These are phyloP conservation scores for Nicotiana undulata DNA, from an alignment of 257 asterid genomes.

Conservation along the genomic window DNA sequence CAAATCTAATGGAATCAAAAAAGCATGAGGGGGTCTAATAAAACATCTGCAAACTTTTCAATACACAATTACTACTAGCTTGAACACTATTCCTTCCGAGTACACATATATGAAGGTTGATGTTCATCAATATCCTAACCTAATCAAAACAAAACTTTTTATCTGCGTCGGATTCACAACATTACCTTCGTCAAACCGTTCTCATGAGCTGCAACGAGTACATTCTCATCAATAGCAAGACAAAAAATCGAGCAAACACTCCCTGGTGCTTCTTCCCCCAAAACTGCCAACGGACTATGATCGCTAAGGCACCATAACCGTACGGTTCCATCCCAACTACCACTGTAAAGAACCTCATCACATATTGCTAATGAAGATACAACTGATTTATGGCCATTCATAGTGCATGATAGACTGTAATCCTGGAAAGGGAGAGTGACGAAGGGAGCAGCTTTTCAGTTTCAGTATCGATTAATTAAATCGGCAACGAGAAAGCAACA, in stretches of 20 bases:
- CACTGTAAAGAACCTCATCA: constrained; percentile 73
- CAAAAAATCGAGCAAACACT: constrained; percentile 45
- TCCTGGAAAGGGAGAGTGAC: constrained; percentile 36
- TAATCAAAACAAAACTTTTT: background rate
- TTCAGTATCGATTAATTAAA: constrained; percentile 5
- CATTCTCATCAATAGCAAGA: constrained; percentile 47
- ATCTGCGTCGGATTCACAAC: background rate
- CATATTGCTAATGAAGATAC: constrained; percentile 61
- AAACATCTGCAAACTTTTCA: background rate
- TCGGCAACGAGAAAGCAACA: constrained; percentile 7
- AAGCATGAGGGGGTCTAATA: background rate
- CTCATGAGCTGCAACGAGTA: constrained; percentile 65
- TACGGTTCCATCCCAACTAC: constrained; percentile 97
- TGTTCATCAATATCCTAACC: background rate
- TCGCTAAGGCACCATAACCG: constrained; percentile 84
- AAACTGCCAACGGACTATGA: constrained; percentile 64
- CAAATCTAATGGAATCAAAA: constrained; percentile 42
- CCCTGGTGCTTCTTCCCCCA: constrained; percentile 51
- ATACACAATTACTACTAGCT: background rate
- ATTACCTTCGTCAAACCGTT: constrained; percentile 52
- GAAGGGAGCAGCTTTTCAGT: constrained; percentile 3
- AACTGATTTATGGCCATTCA: constrained; percentile 81
- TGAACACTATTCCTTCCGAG: background rate
- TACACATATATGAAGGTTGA: background rate
- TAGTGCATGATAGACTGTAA: constrained; percentile 44